Base-by-base conservation (phyloP, 1,284 basidiomycete species). In the Cryptococcus amylolentus region DNA sequence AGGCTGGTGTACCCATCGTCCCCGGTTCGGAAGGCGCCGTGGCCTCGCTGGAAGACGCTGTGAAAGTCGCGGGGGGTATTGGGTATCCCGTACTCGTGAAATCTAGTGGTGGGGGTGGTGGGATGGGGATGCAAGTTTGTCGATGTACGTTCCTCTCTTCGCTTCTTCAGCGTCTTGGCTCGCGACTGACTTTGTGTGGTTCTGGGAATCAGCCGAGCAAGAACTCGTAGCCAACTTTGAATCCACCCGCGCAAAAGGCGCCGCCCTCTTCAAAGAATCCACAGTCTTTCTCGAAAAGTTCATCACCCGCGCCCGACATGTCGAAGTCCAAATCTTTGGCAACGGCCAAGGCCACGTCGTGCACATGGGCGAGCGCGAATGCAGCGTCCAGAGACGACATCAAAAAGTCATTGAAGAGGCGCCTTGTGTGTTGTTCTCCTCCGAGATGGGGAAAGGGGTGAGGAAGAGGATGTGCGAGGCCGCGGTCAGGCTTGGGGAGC, bases 381-480 rank as follows among this genome's bases (percentile, higher is more conserved):
- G 85, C 63, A 84, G 83, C 35, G 75, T 87, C 14, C 87, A 88
- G 67, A 78, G 87, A n/a, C 75, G 86, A n/a, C 83, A 87, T 63
- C 86, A 88, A 70, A 88, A 88, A 66, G 81, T 88, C 5, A 81
- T 88, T 42, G 86, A 88, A 66, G 87, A 88, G 65, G 79, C 81
- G 1, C 63, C 63, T 0, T 64, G 60, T 41, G 83, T 62, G 81
- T 84, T 5, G 83, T 84, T 67, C 76, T 83, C 49, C 55, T 68
- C 14, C 54, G 58, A 23, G 73, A 76, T 42, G 27, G 61, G 64
- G 13, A 42, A 57, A 41, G 13, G 49, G 18, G 67, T 82, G 12
- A 75, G 80, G 46, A 69, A 77, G 40, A 75, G 72, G 26, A 82
- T 87, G 72, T 84, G 81, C 56, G 68, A 75, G 14, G 82, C 83